Base-by-base conservation (phyloP, 768 basidiomycete genomes). In the Auricularia sp. region DNA sequence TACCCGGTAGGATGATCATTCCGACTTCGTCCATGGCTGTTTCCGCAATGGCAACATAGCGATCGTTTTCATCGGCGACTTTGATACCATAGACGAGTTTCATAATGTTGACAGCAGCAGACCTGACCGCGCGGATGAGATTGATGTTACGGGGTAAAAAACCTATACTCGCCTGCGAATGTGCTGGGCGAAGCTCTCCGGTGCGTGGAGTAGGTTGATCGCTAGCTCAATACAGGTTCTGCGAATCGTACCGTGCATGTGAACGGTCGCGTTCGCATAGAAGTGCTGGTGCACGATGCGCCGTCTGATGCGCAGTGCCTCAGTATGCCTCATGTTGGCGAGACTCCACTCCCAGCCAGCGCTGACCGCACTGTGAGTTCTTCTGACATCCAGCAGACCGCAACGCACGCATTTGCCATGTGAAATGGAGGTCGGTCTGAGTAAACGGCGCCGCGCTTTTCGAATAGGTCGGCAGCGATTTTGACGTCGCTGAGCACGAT, bases 11-110 rank as follows among this genome's bases (percentile, higher is more conserved):
- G 62, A 72, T 68, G 33, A 69, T 65, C 4, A 71, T 70, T 2
- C 69, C 1, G n/a, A 76, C 3, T 13, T 67, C 64, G 6, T 56
- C 36, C 64, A 74, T 68, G 16, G 68, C 69, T 6, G 68, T 68
- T 7, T 76, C 67, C 1, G 72, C 74, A 42, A 75, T 63, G 13
- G 64, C 67, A 21, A 79, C 67, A 64, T 79, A 76, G 16, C 72
- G 76, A 63, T 82, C 80, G 0, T 77, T 67, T 29, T 67, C 71
- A 1, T 74, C 67, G 64, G 74, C 65, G 14, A 77, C 73, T 16
- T 75, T 69, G 64, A 80, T 78, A 0, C 80, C 81, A 51, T 82
- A 81, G 0, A 73, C 70, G 8, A 79, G 68, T 39, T 73, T 74
- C 62, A 82, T 70, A n/a, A 78, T 75, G 34, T 78, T 65, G 3